phyloP scores from a whole-genome alignment of 2,329 filamentous ascomycete species.

The Clonostachys rhizophaga region DNA sequence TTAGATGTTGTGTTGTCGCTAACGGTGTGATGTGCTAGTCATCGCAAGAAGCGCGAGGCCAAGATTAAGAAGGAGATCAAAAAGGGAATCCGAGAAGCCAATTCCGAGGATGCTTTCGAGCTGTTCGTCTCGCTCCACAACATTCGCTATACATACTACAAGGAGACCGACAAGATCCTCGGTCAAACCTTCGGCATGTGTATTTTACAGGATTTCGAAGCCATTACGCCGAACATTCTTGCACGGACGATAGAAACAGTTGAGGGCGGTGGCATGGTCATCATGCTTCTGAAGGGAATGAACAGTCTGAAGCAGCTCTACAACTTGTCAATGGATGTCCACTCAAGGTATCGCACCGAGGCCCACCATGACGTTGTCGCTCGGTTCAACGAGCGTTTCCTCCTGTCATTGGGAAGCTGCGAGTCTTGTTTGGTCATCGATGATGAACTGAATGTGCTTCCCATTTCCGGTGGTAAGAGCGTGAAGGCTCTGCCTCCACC shows the following conservation, averaged over 20 bases:
- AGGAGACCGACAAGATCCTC: slow-evolving; percentile 97
- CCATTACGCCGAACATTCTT: slow-evolving; percentile 92
- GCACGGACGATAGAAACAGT: slow-evolving; percentile 96
- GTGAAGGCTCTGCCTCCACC: slow-evolving; percentile 78
- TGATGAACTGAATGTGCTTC: slow-evolving; percentile 94
- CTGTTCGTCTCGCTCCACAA: slow-evolving; percentile 94
- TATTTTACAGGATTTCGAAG: slow-evolving; percentile 97
- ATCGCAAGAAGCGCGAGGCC: slow-evolving; percentile 95
- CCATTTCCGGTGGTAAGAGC: slow-evolving; percentile 91
- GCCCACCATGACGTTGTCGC: slow-evolving; percentile 93
- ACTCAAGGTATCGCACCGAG: slow-evolving; percentile 93
- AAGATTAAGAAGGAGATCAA: slow-evolving; percentile 99
- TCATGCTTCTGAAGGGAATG: slow-evolving; percentile 93
- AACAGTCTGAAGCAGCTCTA: slow-evolving; percentile 95
- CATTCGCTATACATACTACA: slow-evolving; percentile 99
- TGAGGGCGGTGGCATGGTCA: slow-evolving; percentile 87
- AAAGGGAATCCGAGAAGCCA: slow-evolving; percentile 85
- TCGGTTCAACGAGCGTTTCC: slow-evolving; percentile 96
- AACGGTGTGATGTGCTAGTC: slow-evolving; percentile 37
- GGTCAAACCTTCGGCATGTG: slow-evolving; percentile 99
- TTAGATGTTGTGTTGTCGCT: too few species aligned
- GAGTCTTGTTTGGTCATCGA: slow-evolving; percentile 93
- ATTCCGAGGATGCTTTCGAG: slow-evolving; percentile 93
- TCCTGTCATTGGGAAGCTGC: slow-evolving; percentile 91
- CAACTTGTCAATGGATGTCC: slow-evolving; percentile 95